Percentiles rank a stretch among this genome's conserved stretches.
Evolutionary conservation across 306 rosid species (phyloP).

Genomic region (Cicer arietinum): DNA sequence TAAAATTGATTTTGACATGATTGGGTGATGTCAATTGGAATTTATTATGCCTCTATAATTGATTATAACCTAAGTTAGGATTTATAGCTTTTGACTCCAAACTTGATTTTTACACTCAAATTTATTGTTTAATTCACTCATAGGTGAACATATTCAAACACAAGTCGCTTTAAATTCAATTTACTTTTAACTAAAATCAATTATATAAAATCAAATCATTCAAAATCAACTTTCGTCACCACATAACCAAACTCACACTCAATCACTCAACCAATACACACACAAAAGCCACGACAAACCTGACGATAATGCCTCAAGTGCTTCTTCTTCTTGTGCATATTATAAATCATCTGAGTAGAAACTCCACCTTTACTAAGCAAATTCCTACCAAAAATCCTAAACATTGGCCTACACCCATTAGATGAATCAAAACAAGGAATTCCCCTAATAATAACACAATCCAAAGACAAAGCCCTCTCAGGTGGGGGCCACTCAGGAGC

Average conservation of each 20-base stretch:
- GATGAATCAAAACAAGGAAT: conserved; percentile 83
- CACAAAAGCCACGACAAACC: conserved; percentile 45
- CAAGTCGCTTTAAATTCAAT: too few species aligned
- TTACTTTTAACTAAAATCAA: too few species aligned
- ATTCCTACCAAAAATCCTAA: conserved; percentile 91
- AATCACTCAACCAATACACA: conserved; percentile 24
- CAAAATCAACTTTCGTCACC: too few species aligned
- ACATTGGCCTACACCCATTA: conserved; percentile 85
- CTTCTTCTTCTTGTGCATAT: conserved; percentile 88
- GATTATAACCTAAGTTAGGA: too few species aligned
- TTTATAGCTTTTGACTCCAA: too few species aligned
- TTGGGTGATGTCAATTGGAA: too few species aligned
- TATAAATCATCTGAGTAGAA: conserved; percentile 83
- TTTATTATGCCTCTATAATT: too few species aligned
- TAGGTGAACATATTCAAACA: too few species aligned
- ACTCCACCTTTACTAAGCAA: conserved; percentile 83
- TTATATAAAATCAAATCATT: too few species aligned
- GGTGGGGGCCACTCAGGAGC: conserved; percentile 93
- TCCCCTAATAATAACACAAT: conserved; percentile 86
- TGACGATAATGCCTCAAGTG: conserved; percentile 74
- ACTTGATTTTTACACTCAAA: too few species aligned
- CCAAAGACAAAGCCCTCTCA: conserved; percentile 88
- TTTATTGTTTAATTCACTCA: too few species aligned
- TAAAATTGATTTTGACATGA: too few species aligned
- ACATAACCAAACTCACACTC: neutral